Base-by-base conservation (phyloP, 176 grass and related monocot genomes). In the Zoysia pacifica region DNA sequence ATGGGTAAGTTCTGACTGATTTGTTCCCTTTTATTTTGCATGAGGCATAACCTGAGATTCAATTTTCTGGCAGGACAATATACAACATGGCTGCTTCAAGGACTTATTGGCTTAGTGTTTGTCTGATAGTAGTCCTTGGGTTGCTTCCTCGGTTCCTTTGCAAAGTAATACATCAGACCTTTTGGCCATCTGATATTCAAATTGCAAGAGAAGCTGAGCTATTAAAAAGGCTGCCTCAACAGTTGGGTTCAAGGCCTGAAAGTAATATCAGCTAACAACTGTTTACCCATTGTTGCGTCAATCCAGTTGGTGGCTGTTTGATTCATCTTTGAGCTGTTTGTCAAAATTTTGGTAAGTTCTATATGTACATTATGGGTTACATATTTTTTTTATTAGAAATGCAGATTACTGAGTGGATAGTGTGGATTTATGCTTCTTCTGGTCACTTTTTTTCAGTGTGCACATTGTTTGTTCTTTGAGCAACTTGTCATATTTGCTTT, bases 181-280 rank as follows among this genome's bases (percentile, higher is more conserved):
- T 95, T 81, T 99, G 96, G 96, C 90, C 96, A 89, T 93, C 96
- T 82, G 96, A 99, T 82, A 91, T 95, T 88, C 96, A 99, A 93
- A 99, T 99, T 88, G 93, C 90, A 13, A 90, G 96, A 82, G 96
- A 99, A 93, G 88, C 96, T 78, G 96, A 99, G 65, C 87, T 99
- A 81, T 71, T 95, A 41, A 99, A 90, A 79, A 99, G 89, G 69
- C 48, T 91, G 61, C 90, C 90, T 52, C 82, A 75, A 37, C 92
- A 87, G 47, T 84, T 75, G 44, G 90, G 81, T 76, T 66, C 76
- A 75, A 95, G 90, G 73, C 86, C 79, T 82, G 41, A 81, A 75
- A 83, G 67, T 77, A 74, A 82, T 72, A 87, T 94, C 81, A 92
- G 80, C 83, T 97, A 87, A 97, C 88, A 77, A 62, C 45, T 76